Percentiles rank a stretch among this genome's conserved stretches.
These are phyloP conservation scores for Eimeria tenella DNA, from an alignment of 169 alveolate genomes.

Conservation along the genomic window DNA sequence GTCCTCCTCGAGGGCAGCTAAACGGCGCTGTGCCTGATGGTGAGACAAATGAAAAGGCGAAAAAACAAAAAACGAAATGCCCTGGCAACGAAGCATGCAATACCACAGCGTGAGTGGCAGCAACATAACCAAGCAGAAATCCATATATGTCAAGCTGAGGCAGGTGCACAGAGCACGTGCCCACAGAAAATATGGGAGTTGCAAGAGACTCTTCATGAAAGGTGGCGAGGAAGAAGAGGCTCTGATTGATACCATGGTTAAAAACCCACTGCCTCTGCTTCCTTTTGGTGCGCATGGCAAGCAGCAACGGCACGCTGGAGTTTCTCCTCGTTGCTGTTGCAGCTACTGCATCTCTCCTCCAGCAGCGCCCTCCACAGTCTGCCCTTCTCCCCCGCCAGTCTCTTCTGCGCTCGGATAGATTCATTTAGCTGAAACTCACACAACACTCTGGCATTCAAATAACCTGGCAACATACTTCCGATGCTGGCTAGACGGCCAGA, in stretches of 20 bases:
- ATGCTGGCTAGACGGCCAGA: not conserved
- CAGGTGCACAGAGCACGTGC: not conserved
- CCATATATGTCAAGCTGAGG: not conserved
- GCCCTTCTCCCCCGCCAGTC: conserved; percentile 29
- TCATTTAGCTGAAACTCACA: not conserved
- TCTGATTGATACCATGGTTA: too few species aligned
- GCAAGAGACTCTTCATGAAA: not conserved
- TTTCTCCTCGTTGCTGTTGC: not conserved
- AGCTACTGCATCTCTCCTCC: not conserved
- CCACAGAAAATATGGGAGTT: not conserved
- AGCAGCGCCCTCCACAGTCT: not conserved
- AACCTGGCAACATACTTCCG: not conserved
- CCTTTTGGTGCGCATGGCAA: not conserved
- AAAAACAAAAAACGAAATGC: not conserved
- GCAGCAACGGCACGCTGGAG: not conserved
- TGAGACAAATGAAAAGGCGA: not conserved
- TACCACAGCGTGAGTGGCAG: not conserved
- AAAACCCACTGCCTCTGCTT: conserved; percentile 7
- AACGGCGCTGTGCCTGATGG: conserved; percentile 16
- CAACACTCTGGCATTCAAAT: not conserved
- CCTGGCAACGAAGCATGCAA: not conserved
- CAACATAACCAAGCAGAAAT: not conserved
- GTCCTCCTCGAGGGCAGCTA: not conserved
- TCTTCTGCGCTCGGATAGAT: not conserved
- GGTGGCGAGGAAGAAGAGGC: not conserved